Evolutionary conservation across 306 rosid species (phyloP), one percentile per base, ranked within the genome.

Genomic region (Alnus rubra): DNA sequence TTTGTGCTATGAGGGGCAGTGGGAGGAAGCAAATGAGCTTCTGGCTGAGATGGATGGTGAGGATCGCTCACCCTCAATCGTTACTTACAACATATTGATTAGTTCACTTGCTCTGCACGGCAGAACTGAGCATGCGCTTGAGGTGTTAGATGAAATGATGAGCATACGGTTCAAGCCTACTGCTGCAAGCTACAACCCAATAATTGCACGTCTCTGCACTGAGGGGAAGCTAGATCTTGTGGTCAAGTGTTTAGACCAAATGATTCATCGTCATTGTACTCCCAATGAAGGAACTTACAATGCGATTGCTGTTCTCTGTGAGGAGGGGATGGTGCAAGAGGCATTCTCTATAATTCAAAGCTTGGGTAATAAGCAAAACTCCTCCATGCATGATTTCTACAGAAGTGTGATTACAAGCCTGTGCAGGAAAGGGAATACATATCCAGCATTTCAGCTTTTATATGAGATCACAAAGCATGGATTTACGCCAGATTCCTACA

Each of bases 371-470:
- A 92, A 85, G 69, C 91, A 87, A 35, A 86, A 75, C 10, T 79
- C 44, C 86, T 79, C 90, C n/a, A 75, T 88, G 52, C 84, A 82
- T 62, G 92, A 90, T 16, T 91, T 87, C 81, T 87, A 83, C 87
- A 88, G 87, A 74, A 75, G 45, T 64, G 91, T 91, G 76, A 85
- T 95, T 69, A 77, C 92, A 44, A 79, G 89, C 75, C 42, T 95
- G 87, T 95, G 98, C 86, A 85, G 90, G 86, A 91, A 88, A 90
- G 97, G 97, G 73, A 92, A 90, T 86, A 92, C 98, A 9, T 87
- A 88, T 83, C 79, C 95, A 52, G 98, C 98, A 10, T 91, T 95
- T 86, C 92, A 92, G 78, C 58, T 95, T 58, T 86, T 95, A 82
- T 87, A 89, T 69, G 97, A 95, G 86, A 91, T 92, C 92, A 85